Evolutionary conservation across 257 asterid species (phyloP).

Genomic region (Solanum sejunctum): DNA sequence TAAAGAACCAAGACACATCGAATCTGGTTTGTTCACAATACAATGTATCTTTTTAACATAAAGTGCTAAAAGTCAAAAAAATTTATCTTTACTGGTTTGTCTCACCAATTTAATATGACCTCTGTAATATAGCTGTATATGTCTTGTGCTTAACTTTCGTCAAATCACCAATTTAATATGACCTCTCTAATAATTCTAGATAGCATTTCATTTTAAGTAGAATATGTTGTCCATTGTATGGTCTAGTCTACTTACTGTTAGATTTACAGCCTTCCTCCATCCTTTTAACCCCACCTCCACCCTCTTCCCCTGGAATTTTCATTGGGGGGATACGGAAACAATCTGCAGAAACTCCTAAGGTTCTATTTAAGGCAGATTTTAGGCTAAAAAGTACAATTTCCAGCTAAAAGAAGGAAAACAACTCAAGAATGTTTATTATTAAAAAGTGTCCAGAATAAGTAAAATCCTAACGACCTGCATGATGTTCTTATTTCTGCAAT

Average conservation of each 20-base stretch:
- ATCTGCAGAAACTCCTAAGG: not conserved
- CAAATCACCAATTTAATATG: too few relatives aligned
- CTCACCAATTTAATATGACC: too few relatives aligned
- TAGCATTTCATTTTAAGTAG: not conserved
- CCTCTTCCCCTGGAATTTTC: not conserved
- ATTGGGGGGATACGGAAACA: not conserved
- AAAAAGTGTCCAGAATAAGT: not conserved
- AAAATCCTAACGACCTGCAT: too few relatives aligned
- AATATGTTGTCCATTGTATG: not conserved
- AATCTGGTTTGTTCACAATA: too few relatives aligned
- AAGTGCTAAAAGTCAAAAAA: too few relatives aligned
- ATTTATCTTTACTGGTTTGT: too few relatives aligned
- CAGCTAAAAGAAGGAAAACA: not conserved
- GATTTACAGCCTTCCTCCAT: not conserved
- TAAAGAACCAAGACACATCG: too few relatives aligned
- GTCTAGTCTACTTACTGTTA: not conserved
- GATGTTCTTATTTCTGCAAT: too few relatives aligned
- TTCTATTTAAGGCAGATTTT: not conserved
- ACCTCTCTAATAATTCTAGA: not conserved
- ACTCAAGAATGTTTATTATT: not conserved
- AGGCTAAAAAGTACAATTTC: not conserved
- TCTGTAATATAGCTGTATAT: too few relatives aligned
- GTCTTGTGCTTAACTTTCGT: too few relatives aligned
- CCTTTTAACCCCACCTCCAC: not conserved
- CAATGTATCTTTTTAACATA: too few relatives aligned